Evolutionary conservation across 2,329 filamentous ascomycete genomes (phyloP).

Genomic region (Dothideomycetidae sp.): DNA sequence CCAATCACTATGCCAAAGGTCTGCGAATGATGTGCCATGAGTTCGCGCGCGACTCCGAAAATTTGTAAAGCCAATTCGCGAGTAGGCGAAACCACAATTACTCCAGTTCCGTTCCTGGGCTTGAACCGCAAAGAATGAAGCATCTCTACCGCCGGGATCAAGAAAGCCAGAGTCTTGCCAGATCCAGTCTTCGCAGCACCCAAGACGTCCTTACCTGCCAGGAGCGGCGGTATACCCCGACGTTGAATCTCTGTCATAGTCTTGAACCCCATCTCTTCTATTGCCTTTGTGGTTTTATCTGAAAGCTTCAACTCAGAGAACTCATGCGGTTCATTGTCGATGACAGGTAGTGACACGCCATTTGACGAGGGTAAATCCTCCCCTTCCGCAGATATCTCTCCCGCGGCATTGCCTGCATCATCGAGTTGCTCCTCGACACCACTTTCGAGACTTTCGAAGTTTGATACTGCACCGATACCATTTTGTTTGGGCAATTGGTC

Average conservation of each 20-base stretch:
- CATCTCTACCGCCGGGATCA: slow-evolving; percentile 91
- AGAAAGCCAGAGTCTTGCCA: slow-evolving; percentile 87
- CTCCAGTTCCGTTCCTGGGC: slow-evolving; percentile 81
- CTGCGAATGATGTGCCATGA: slow-evolving; percentile 87
- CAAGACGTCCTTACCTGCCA: slow-evolving; percentile 83
- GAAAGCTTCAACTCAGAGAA: slow-evolving; percentile 77
- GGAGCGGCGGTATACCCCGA: slow-evolving; percentile 69
- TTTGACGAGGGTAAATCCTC: slow-evolving; percentile 41
- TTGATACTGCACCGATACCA: slow-evolving; percentile 15
- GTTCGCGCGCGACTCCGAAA: slow-evolving; percentile 82
- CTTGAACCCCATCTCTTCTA: slow-evolving; percentile 82
- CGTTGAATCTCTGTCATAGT: slow-evolving; percentile 93
- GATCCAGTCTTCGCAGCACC: slow-evolving; percentile 93
- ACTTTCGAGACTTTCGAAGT: slow-evolving; percentile 22
- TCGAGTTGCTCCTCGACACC: slow-evolving; percentile 23
- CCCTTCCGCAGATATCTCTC: slow-evolving; percentile 19
- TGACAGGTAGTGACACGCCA: slow-evolving; percentile 43
- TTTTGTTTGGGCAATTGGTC: slow-evolving; percentile 22
- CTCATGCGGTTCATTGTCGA: slow-evolving; percentile 48
- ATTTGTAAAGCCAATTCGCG: slow-evolving; percentile 91
- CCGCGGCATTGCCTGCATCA: slow-evolving; percentile 20
- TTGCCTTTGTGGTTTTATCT: slow-evolving; percentile 76
- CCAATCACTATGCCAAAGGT: slow-evolving; percentile 95
- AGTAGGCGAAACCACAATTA: slow-evolving; percentile 84
- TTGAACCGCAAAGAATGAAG: slow-evolving; percentile 83